Evolutionary conservation across 2,329 filamentous ascomycete genomes (phyloP).

Genomic region (Epichloe sibirici): DNA sequence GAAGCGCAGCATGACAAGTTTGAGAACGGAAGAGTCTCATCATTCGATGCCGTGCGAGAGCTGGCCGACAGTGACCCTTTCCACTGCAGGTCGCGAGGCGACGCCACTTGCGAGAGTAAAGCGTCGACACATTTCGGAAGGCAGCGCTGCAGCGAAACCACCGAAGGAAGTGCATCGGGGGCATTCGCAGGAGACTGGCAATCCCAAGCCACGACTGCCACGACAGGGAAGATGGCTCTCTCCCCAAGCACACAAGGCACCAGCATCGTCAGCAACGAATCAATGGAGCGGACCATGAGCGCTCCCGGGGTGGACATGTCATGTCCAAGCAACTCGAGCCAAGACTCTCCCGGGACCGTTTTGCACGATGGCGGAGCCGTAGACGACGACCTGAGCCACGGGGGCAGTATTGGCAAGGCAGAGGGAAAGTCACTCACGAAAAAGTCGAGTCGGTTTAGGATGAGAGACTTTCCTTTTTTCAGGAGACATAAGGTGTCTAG

Average conservation of each 20-base stretch:
- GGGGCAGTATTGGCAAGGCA: conserved; percentile 32
- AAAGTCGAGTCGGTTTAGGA: conserved; percentile 50
- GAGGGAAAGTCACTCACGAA: conserved; percentile 44
- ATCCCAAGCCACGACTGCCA: conserved; percentile 50
- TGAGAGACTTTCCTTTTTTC: conserved; percentile 48
- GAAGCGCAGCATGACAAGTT: conserved; percentile 22
- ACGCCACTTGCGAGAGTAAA: conserved; percentile 23
- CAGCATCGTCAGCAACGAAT: conserved; percentile 51
- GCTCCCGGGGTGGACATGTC: conserved; percentile 29
- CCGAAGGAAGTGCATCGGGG: conserved; percentile 45
- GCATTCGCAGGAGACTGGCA: conserved; percentile 47
- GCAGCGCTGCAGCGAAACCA: conserved; percentile 49
- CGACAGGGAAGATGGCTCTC: conserved; percentile 50
- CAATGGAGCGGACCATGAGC: conserved; percentile 36
- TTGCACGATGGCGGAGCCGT: conserved; percentile 12
- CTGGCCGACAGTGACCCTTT: conserved; percentile 40
- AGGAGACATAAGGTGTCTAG: conserved; percentile 36
- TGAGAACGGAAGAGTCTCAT: conserved; percentile 28
- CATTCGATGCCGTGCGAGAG: conserved; percentile 35
- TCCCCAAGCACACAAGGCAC: conserved; percentile 55
- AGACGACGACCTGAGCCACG: conserved; percentile 23
- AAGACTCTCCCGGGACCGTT: conserved; percentile 15
- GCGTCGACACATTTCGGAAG: conserved; percentile 28
- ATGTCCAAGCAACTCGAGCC: conserved; percentile 20
- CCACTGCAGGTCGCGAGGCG: conserved; percentile 20